Conservation (phyloP, 2,329 filamentous ascomycete species). For the Mycosphaerella arachidis region DNA sequence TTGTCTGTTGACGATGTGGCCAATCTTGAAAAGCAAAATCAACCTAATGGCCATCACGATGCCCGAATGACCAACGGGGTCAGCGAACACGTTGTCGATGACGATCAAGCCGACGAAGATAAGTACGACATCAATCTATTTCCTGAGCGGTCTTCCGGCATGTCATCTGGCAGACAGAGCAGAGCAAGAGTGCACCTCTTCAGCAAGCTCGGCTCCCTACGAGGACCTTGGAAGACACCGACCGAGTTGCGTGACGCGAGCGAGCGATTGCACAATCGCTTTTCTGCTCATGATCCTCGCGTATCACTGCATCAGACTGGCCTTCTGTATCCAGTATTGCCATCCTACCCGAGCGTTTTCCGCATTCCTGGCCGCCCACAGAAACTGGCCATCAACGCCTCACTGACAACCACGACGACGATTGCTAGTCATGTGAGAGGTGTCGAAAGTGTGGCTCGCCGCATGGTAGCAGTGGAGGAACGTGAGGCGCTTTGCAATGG, state of each 20-base stretch:
- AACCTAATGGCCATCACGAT: constrained; percentile 29
- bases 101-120: background rate
- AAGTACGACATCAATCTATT: constrained; percentile 30
- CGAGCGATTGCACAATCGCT: constrained; percentile 32
- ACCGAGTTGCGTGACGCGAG: constrained; percentile 30
- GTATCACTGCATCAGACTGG: constrained; percentile 38
- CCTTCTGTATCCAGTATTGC: constrained; percentile 69
- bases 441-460: constrained; percentile 49
- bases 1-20: constrained; percentile 55
- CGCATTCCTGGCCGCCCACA: constrained; percentile 36
- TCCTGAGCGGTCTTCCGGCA: constrained; percentile 17
- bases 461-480: constrained; percentile 68
- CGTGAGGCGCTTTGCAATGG: constrained; percentile 78
- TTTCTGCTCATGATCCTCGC: constrained; percentile 26
- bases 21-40: constrained; percentile 26
- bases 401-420: constrained; percentile 68
- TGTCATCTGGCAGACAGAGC: background rate
- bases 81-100: constrained; percentile 21
- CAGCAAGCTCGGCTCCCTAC: constrained; percentile 36
- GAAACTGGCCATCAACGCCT: constrained; percentile 45
- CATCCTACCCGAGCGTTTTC: constrained; percentile 80
- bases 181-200: constrained; percentile 35
- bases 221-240: constrained; percentile 37
- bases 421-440: constrained; percentile 66
- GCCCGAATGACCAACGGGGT: constrained; percentile 29